Percentiles rank a stretch among this genome's conserved stretches.
phyloP scores from a whole-genome alignment of 768 basidiomycete genomes.

The Tylopilus felleus region DNA sequence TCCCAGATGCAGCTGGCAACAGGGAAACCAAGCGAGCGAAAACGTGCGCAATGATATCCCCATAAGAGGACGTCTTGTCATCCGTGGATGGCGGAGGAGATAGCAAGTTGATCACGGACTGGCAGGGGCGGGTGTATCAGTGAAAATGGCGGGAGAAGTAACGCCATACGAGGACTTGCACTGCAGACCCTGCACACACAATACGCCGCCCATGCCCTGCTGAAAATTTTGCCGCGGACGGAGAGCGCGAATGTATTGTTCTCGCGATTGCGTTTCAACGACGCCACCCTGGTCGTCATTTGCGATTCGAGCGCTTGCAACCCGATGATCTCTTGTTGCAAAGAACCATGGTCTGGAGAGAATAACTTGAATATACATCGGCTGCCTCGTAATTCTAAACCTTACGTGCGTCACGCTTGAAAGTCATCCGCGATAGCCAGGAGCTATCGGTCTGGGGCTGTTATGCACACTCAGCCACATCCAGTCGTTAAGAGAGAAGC shows the following conservation, averaged over 20 bases:
- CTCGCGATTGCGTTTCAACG: slow-evolving; percentile 47
- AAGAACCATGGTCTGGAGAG: slow-evolving; percentile 33
- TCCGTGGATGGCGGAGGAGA: slow-evolving; percentile 31
- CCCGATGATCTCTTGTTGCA: slow-evolving; percentile 58
- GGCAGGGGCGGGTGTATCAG: slow-evolving; percentile 15
- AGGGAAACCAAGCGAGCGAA: slow-evolving; percentile 41
- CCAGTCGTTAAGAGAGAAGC: background rate
- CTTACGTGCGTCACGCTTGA: slow-evolving; percentile 33
- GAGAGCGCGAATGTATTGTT: slow-evolving; percentile 50
- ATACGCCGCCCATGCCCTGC: slow-evolving; percentile 60
- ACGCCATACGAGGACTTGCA: slow-evolving; percentile 39
- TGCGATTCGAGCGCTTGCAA: slow-evolving; percentile 66
- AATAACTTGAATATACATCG: background rate
- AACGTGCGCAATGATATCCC: slow-evolving; percentile 39
- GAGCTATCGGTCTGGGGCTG: slow-evolving; percentile 26
- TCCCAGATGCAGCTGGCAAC: slow-evolving; percentile 32
- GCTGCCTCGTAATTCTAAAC: background rate
- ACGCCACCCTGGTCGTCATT: slow-evolving; percentile 56
- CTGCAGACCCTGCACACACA: slow-evolving; percentile 60
- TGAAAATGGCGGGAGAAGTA: background rate
- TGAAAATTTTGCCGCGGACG: slow-evolving; percentile 49
- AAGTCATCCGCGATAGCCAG: slow-evolving; percentile 30
- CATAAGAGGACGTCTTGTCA: slow-evolving; percentile 42
- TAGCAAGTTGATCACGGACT: slow-evolving; percentile 35
- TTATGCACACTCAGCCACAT: slow-evolving; percentile 9